Base-by-base conservation (phyloP, 371 early-diverging fungal genomes). In the Rhizopus sp. region DNA sequence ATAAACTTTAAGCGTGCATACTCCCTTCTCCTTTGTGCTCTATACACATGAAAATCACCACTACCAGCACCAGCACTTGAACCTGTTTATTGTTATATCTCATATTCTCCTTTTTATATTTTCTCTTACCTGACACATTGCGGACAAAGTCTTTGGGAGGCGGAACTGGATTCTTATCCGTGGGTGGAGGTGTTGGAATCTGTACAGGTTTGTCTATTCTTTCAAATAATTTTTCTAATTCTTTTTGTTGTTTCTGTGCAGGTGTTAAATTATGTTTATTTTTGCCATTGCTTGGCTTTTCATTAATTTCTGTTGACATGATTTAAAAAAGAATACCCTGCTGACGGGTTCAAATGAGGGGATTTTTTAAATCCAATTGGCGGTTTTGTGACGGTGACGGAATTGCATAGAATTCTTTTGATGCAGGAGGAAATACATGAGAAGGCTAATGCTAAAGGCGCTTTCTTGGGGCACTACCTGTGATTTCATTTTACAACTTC, bases 51-150 rank as follows among this genome's bases (percentile, higher is more conserved):
- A 59, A 97, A 97, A 63, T 97, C 97, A 41, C 96, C 96, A 81
- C 93, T 92, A 15, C 97, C 96, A 0, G 97, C 97, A 46, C 96
- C 97, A 2, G 97, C 96, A 70, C 94, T 93, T 13, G 95, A 96
- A 31, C 95, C 94, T 86, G 50, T 13, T 12, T 12, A 15, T 13
- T 15, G 42, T 12, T 29, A 13, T 4, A 17, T 38, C 1, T 37
- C 5, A 37, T 51, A 9, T 29, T 17, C 17, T 38, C 23, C 40
- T 31, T 16, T 2, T 52, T 32, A n/a, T n/a, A 13, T 23, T 46
- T 34, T 44, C 10, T 5, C 45, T 62, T 73, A 83, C 88, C 90
- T 69, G 86, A 85, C 16, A 92, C 87, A 72, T 93, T 92, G 35
- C 89, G 82, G 2, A 90, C 88, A 58, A 90, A 85, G 50, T 93